Base-by-base conservation (phyloP, 805 yeast species). In the Starmerella sp. region DNA sequence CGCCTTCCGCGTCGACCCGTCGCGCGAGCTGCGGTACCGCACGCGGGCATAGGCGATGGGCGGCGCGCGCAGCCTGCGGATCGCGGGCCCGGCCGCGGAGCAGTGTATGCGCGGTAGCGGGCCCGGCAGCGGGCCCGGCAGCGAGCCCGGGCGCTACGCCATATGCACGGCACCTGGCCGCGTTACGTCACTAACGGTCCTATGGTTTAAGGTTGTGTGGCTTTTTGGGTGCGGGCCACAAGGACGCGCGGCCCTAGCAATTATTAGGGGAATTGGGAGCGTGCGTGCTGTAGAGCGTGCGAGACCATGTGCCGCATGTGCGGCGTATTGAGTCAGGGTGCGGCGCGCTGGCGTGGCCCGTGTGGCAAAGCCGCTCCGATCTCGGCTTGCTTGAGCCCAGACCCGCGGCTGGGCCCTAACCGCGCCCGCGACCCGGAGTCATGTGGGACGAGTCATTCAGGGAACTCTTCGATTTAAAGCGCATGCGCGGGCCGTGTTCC, bases 1-100 rank as follows among this genome's bases (percentile, higher is more conserved):
- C 37, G 57, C 57, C 13, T 52, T 55, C 46, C 39, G 57, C 11
- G 36, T 55, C 3, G 57, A 55, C 39, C 49, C 43, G 28, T 11
- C 31, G 30, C 41, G 51, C 32, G 51, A 17, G 49, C 49, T 28
- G 28, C 29, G 17, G 14, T 34, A 47, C 32, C 10, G 22, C 6
- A 31, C 49, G 22, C 49, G 28, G 22, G 7, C 30, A 10, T 17
- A 15, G 35, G 11, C 22, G 9, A 2, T 11, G 35, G 35, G 14
- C 30, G 8, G 9, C 11, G 44, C 30, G 44, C 39, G 39, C 39
- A 36, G 2, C 15, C 15, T 2, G 39, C 39, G 35, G 35, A 7
- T 10, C 35, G 41, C 41, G 41, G 41, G 41, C 41, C 17, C 41
- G 41, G 13, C 11, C 35, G 11, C 35, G 35, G 35, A 7, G 11